Evolutionary conservation across 2,329 filamentous ascomycete species (phyloP).

Genomic region (Xylariaceae sp.): DNA sequence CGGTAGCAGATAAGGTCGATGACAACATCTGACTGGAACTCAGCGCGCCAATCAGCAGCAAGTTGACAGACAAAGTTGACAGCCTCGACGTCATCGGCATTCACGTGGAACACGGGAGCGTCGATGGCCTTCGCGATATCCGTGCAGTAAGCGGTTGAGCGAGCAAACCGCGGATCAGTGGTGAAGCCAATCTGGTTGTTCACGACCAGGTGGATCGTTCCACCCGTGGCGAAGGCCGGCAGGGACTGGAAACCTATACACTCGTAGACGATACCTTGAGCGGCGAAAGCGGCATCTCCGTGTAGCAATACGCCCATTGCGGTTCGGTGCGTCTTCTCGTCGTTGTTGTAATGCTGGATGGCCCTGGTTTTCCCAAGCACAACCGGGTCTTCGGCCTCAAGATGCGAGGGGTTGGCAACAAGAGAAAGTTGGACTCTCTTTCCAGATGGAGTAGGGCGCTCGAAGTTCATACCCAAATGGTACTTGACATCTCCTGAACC

Average conservation of each 20-base stretch:
- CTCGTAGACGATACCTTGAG: conserved; percentile 96
- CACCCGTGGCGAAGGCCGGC: conserved; percentile 94
- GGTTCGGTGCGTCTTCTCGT: conserved; percentile 83
- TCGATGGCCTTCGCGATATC: conserved; percentile 99
- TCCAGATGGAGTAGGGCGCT: conserved; percentile 94
- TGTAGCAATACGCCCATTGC: conserved; percentile 97
- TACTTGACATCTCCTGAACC: conserved; percentile 99
- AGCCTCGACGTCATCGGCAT: conserved; percentile 96
- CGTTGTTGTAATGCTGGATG: conserved; percentile 98
- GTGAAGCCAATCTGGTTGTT: conserved; percentile 99
- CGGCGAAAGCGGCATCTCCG: conserved; percentile 95
- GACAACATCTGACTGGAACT: conserved; percentile 98
- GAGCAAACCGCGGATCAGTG: conserved; percentile 94
- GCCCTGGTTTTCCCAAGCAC: conserved; percentile 96
- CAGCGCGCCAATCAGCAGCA: conserved; percentile 94
- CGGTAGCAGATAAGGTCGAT: conserved; percentile 99
- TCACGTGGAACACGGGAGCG: conserved; percentile 98
- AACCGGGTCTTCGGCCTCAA: conserved; percentile 97
- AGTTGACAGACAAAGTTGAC: conserved; percentile 98
- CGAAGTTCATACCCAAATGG: conserved; percentile 99
- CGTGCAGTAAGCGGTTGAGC: conserved; percentile 97
- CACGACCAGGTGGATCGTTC: conserved; percentile 94
- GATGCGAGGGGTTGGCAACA: conserved; percentile 96
- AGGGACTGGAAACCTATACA: conserved; percentile 97
- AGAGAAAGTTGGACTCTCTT: conserved; percentile 99